Base-by-base conservation (phyloP, 2,329 filamentous ascomycete species). In the Exophiala lecanii-corni region DNA sequence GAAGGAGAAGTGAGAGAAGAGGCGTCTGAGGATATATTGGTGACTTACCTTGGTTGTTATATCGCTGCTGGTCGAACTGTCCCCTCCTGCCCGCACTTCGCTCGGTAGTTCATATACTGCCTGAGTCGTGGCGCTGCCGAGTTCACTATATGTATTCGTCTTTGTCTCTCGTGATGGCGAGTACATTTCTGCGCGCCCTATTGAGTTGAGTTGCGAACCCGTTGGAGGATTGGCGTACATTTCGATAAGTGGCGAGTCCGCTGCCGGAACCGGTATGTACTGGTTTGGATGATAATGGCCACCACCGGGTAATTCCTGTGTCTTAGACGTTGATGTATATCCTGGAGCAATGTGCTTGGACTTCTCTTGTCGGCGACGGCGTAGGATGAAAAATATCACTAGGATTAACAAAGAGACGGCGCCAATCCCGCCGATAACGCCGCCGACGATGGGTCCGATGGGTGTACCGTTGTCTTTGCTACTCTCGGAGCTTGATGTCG, bases 371-470 rank as follows among this genome's bases (percentile, higher is more conserved):
- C 10, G 17, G 4, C 20, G 21, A 21, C 40, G 40, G 9, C 40
- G 34, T n/a, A 36, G 34, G 33, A 37, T 3, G n/a, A 43, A 39
- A 18, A 37, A 38, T 9, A 39, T 21, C 12, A 20, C 38, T 5
- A 47, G 16, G 3, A 18, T n/a, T 9, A 47, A 33, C 23, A 44
- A 28, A 16, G 30, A 20, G 23, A 45, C n/a, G 7, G 35, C 33
- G n/a, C 16, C 34, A 23, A 50, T 31, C 3, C 39, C 49, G 7
- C 53, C 53, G 3, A 54, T 42, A 18, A 55, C 49, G 21, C 49
- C 51, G 3, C 53, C 53, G 2, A 46, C 51, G 32, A 55, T 54
- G 4, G 51, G 43, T 5, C 51, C 53, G 26, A 38, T 32, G 20
- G 51, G 44, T 30, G 16, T 20, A 13, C 33, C 26, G 13, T n/a